Evolutionary conservation across 306 rosid species (phyloP), one percentile per base, ranked within the genome.

Genomic region (Malus fusca): DNA sequence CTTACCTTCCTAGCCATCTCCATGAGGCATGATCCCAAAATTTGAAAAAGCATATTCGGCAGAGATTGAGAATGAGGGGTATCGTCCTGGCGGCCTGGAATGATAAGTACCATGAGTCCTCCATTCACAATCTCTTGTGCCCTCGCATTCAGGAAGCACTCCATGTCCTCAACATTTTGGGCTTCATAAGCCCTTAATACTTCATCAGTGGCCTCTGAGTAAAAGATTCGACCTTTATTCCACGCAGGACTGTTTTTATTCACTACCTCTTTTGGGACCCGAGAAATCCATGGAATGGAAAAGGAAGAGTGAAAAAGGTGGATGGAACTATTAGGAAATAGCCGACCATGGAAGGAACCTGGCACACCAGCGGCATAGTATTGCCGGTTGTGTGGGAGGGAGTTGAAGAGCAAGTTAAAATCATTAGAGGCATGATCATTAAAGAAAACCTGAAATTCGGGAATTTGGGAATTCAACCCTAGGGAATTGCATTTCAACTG

Each of bases 1-100:
- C 74, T 68, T 83, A 83, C 87, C 84, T 75, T 75, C 28, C 40
- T 72, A 4, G 63, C 51, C 80, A 84, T 68, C 17, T 84, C 82
- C 61, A 64, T 8, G 61, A 84, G 74, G 74, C 74, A 69, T 19
- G 72, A 69, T 3, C 61, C 87, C 15, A 84, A 18, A 31, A 65
- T 19, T 25, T 48, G 66, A 15, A 22, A n/a, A 5, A 15, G 19
- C 30, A 64, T 3, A 21, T 75, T 53, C 5, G 37, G 14, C 0
- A 18, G 26, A 62, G 52, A 14, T 5, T 66, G 56, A n/a, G 78
- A 79, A 35, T 68, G 69, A 21, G 75, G 74, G 1, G 22, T 18
- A 2, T 31, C 76, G 31, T 69, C 26, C 1, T 66, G 53, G 69
- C 51, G 69, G 3, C 75, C 84, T 18, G 26, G 66, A 18, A 68